A percentile compares a stretch with the other conserved stretches of the same genome.
Evolutionary conservation across 2,329 filamentous ascomycete species (phyloP).

Genomic region (Claviceps sp.): DNA sequence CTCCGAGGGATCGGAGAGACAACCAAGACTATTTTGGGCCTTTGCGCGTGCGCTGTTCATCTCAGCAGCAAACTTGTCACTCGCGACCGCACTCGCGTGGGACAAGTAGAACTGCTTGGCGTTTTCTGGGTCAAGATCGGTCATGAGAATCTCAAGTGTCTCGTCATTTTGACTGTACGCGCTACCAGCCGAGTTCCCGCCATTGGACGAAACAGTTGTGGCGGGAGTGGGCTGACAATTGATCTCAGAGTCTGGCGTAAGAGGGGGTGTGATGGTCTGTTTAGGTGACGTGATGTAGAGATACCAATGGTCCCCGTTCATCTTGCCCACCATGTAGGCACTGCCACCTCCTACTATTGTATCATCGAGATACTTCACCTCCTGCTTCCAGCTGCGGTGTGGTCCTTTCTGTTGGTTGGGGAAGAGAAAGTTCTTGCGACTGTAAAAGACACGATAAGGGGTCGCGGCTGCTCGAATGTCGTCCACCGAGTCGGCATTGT

Average conservation of each 20-base stretch:
- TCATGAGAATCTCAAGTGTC: conserved; percentile 64
- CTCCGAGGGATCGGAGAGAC: conserved; percentile 40
- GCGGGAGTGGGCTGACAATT: conserved; percentile 21
- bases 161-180: conserved; percentile 48
- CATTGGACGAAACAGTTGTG: conserved; percentile 42
- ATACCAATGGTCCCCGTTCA: conserved; percentile 99
- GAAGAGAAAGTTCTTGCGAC: conserved; percentile 95
- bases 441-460: conserved; percentile 95
- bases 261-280: conserved; percentile 65
- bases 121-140: conserved; percentile 53
- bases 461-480: conserved; percentile 66
- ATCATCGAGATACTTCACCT: conserved; percentile 83
- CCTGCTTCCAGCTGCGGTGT: conserved; percentile 94
- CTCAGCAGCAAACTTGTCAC: conserved; percentile 59
- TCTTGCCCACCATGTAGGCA: conserved; percentile 99
- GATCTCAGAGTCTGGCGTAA: conserved; percentile 50
- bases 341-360: conserved; percentile 87
- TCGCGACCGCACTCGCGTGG: conserved; percentile 78
- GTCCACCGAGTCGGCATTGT: conserved; percentile 51
- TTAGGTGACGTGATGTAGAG: conserved; percentile 88
- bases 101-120: conserved; percentile 58
- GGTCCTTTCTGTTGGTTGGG: conserved; percentile 88
- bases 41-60: conserved; percentile 49
- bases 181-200: conserved; percentile 25
- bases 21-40: conserved; percentile 45